phyloP scores from a whole-genome alignment of 2,329 filamentous ascomycete species.

The Aureobasidium namibiae region DNA sequence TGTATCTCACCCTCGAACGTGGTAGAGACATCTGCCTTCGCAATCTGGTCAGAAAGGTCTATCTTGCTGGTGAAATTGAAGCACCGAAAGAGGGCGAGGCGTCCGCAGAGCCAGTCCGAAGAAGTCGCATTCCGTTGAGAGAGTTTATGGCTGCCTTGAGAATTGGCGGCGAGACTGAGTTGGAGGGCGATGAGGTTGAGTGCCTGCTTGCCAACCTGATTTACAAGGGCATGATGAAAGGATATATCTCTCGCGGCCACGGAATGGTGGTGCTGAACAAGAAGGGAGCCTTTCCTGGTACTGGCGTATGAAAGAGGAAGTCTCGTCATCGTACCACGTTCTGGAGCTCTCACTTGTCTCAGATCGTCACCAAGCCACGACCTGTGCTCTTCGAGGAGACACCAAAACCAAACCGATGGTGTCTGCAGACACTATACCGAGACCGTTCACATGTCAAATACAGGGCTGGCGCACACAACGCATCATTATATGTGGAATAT shows the following conservation, averaged over 20 bases:
- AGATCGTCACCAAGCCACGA: neutral
- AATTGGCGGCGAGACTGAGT: constrained; percentile 49
- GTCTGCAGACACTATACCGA: neutral
- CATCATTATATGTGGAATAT: neutral
- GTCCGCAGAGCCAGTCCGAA: constrained; percentile 47
- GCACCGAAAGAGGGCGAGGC: constrained; percentile 59
- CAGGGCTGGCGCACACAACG: neutral
- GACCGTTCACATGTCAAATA: neutral
- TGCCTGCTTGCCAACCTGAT: constrained; percentile 94
- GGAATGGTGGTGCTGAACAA: constrained; percentile 91
- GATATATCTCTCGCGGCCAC: constrained; percentile 88
- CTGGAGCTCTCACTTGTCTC: neutral
- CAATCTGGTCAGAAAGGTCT: constrained; percentile 88
- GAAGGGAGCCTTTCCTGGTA: constrained; percentile 86
- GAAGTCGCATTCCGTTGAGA: constrained; percentile 69
- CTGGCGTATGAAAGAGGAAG: constrained; percentile 47
- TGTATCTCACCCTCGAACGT: constrained; percentile 89
- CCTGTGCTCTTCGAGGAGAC: too few species aligned
- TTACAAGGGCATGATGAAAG: constrained; percentile 72
- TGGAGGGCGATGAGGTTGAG: constrained; percentile 78
- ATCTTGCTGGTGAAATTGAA: constrained; percentile 74
- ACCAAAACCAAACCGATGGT: neutral
- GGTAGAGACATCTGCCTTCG: constrained; percentile 85
- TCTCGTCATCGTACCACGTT: too few species aligned
- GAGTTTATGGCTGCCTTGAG: constrained; percentile 82